phyloP scores from a whole-genome alignment of 139 green algal species.

The Chlamydomonas urium region DNA sequence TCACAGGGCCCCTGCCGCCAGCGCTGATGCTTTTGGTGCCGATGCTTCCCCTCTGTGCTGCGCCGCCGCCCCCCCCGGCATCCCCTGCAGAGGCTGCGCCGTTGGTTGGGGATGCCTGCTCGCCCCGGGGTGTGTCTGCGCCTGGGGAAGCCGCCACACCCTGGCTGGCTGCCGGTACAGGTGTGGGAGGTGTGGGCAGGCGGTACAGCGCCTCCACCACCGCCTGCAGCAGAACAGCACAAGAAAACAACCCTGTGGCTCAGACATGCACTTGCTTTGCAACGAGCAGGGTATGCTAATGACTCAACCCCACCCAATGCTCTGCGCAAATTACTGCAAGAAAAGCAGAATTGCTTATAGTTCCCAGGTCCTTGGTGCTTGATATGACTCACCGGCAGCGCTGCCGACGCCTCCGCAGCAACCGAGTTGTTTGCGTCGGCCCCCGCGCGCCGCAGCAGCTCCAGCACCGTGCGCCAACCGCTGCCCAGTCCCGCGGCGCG shows the following conservation, averaged over 20 bases:
- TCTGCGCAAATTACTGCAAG: not conserved
- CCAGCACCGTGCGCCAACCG: slow-evolving; percentile 58
- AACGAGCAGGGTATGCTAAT: too few species aligned
- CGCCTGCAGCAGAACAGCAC: not conserved
- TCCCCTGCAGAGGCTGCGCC: not conserved
- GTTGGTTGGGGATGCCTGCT: not conserved
- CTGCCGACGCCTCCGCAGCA: slow-evolving; percentile 54
- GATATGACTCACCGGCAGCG: slow-evolving; percentile 33
- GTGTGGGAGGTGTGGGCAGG: too few species aligned
- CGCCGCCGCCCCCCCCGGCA: slow-evolving; percentile 12
- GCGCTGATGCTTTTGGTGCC: not conserved
- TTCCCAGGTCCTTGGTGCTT: not conserved
- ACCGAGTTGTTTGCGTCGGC: slow-evolving; percentile 48
- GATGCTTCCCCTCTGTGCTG: too few species aligned
- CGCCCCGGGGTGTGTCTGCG: too few species aligned
- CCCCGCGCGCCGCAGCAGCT: slow-evolving; percentile 52
- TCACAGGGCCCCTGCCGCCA: not conserved
- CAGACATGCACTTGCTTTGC: too few species aligned
- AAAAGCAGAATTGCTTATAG: not conserved
- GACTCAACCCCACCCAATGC: not conserved
- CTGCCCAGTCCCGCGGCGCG: slow-evolving; percentile 51
- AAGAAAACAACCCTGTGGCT: not conserved
- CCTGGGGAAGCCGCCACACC: too few species aligned
- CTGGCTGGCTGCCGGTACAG: slow-evolving; percentile 42
- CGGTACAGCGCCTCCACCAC: slow-evolving; percentile 59